Evolutionary conservation across 129 eudicot genomes (phyloP), one percentile per base, ranked within the genome.

Genomic region (Logfia minima): DNA sequence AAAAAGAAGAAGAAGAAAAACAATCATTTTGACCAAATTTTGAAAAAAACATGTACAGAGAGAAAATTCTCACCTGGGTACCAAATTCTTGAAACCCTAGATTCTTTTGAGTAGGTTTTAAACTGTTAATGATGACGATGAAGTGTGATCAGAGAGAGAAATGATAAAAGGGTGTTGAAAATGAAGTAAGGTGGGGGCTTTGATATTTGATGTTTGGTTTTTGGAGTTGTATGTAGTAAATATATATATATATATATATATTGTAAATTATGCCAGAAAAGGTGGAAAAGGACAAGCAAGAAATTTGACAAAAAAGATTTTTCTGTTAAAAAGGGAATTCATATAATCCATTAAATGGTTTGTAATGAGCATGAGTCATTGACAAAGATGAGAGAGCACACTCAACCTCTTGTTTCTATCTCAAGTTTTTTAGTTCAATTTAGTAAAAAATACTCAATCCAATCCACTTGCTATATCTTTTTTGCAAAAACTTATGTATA

Each of bases 1-100:
- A 79, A 9, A 39, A 48, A 22, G 41, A 0, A 8, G 7, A 29
- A 37, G 2, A 2, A 39, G 8, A 39, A 39, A 9, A 62, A 65
- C 19, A 11, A n/a, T 52, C 28, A 8, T 52, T 21, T 66, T 52
- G 55, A 22, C 18, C 26, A 75, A 60, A 45, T 32, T 22, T 53
- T 68, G 11, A 58, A 13, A 77, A 66, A 43, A 67, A 67, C 67
- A 7, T 41, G 14, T 41, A 41, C 13, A 9, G 48, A 2, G 48
- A 41, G 13, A 69, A 74, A 77, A 83, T 74, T 48, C 80, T 83
- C 69, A 79, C 86, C 83, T 78, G 75, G 68, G 81, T 45, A 65
- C 28, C 60, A 80, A 66, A 72, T 66, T 29, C 75, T 63, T 79
- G 71, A 79, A 83, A 79, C 80, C 81, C 87, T 83, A 79, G 70